Evolutionary conservation across 2,329 filamentous ascomycete species (phyloP), one percentile per base, ranked within the genome.

Genomic region (Graphilbum fragrans): DNA sequence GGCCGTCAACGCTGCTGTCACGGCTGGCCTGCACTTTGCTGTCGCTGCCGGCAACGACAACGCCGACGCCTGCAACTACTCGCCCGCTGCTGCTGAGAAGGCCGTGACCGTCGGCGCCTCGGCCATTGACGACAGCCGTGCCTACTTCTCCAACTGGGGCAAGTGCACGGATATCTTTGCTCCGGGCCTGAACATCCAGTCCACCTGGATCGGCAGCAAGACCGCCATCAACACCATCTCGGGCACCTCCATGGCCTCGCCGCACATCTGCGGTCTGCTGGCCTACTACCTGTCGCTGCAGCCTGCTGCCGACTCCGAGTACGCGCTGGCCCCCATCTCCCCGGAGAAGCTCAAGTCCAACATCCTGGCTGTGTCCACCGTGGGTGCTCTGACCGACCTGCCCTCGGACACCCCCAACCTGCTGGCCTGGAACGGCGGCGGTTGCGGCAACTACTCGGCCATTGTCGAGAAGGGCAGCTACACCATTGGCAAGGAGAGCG

Each of bases 121-220:
- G 36, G 92, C 86, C 53, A 77, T 98, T 46, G 78, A 82, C 57
- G 92, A 98, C 60, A 86, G 86, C 73, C 90, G 92, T 67, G 92
- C 92, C 51, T 98, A 96, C 78, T 98, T 98, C 80, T 98, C 93
- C 78, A 98, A 98, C 84, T 96, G 81, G 65, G 92, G 92, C 64
- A 92, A 90, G 75, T 98, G 92, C 77, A 94, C 90, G 62, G 92
- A 98, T 67, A 94, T 98, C 74, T 98, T 98, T 58, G 92, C 88
- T 49, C 92, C 92, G 47, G 92, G 92, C 58, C 75, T 95, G 57
- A 94, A 87, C 80, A 94, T 98, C 56, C 77, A 86, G 55, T 98
- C 92, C 51, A 96, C 92, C 62, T 98, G 92, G 92, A 94, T 94
- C 56, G 92, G 93, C 61, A 90, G 82, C 77, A 84, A 92, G 66